Conservation (phyloP, 2,329 filamentous ascomycete species). For the Neofusicoccum cordaticola region DNA sequence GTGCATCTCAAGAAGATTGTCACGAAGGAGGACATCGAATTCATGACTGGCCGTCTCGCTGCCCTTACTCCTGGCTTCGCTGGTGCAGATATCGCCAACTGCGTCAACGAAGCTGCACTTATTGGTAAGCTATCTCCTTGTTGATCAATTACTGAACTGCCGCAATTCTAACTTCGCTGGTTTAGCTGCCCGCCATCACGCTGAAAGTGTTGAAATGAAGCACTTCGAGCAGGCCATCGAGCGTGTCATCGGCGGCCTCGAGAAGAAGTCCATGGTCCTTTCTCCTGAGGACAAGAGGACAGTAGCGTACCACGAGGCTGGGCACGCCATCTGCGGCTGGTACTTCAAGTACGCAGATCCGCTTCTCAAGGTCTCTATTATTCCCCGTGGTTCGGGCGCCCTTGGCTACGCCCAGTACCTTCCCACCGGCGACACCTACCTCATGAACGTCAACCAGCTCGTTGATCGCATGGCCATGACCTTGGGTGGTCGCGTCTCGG, state of each 20-base stretch:
- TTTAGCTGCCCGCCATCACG: conserved; percentile 77
- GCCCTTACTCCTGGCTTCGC: conserved; percentile 95
- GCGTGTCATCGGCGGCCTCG: conserved; percentile 90
- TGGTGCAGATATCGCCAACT: conserved; percentile 97
- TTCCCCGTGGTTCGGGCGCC: conserved; percentile 89
- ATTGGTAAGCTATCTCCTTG: conserved; percentile 66
- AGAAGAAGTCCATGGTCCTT: conserved; percentile 95
- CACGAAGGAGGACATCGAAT: conserved; percentile 84
- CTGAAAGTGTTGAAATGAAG: conserved; percentile 75
- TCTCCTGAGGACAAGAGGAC: conserved; percentile 92
- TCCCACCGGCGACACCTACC: conserved; percentile 84
- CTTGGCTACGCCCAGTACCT: conserved; percentile 96
- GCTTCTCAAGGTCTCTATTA: conserved; percentile 96
- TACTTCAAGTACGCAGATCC: conserved; percentile 96
- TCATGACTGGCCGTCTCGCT: conserved; percentile 81
- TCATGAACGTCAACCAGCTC: conserved; percentile 92
- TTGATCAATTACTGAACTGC: neutral
- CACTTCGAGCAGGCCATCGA: conserved; percentile 99
- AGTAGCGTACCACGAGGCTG: conserved; percentile 96
- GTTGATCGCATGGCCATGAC: conserved; percentile 99
- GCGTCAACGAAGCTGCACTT: conserved; percentile 93
- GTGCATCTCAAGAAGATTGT: conserved; percentile 95
- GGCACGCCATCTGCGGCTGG: conserved; percentile 98
- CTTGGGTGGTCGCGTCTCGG: conserved; percentile 87
- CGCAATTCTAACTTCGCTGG: conserved; percentile 41